These are phyloP conservation scores for Mycena vulgaris DNA, from an alignment of 768 basidiomycete genomes.

Conservation along the genomic window DNA sequence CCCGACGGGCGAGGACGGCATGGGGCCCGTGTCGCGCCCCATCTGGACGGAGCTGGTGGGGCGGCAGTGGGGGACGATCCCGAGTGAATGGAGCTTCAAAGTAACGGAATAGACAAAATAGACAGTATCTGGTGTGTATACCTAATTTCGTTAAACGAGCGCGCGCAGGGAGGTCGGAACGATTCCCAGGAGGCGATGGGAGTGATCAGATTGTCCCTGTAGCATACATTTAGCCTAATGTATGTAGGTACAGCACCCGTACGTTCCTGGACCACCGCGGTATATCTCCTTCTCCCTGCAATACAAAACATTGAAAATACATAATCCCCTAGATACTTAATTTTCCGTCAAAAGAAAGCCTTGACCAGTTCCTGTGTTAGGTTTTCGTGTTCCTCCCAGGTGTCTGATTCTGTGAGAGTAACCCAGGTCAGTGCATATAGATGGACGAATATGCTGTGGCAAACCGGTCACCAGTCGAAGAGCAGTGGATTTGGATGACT, in stretches of 20 bases:
- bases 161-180: too few relatives aligned
- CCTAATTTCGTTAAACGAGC: too few relatives aligned
- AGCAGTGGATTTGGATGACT: constrained; percentile 85
- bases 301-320: too few relatives aligned
- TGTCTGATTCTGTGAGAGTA: constrained; percentile 31
- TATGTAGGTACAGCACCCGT: too few relatives aligned
- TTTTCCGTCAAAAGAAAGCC: constrained; percentile 28
- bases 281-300: too few relatives aligned
- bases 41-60: constrained; percentile 82
- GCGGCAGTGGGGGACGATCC: constrained; percentile 84
- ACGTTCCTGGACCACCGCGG: too few relatives aligned
- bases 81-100: constrained; percentile 84
- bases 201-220: too few relatives aligned
- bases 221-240: too few relatives aligned
- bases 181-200: not conserved
- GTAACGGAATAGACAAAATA: constrained; percentile 48
- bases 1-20: constrained; percentile 78
- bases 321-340: not conserved
- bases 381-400: constrained; percentile 41
- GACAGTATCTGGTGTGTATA: not conserved
- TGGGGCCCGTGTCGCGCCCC: constrained; percentile 84
- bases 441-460: not conserved
- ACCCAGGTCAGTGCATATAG: not conserved
- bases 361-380: constrained; percentile 38
- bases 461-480: constrained; percentile 46